These are phyloP conservation scores for Didymosphaeria variabile DNA, from an alignment of 2,329 filamentous ascomycete species.

Conservation along the genomic window DNA sequence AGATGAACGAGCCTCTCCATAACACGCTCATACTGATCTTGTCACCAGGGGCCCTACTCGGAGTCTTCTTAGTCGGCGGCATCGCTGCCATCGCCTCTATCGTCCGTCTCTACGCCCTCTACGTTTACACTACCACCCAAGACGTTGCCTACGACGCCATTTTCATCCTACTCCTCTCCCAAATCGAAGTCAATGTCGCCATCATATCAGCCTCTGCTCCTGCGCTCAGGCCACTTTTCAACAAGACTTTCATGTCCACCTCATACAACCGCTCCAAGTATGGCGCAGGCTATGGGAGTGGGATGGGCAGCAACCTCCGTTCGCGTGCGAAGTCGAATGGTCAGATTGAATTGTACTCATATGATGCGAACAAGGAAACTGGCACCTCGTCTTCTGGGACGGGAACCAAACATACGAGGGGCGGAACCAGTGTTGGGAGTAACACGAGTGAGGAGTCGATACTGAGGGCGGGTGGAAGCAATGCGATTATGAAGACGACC, in stretches of 20 bases:
- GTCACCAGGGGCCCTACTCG: slow-evolving; percentile 23
- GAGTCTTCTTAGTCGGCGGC: slow-evolving; percentile 31
- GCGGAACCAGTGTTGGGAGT: not conserved
- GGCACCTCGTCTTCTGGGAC: not conserved
- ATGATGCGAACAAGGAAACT: slow-evolving; percentile 1
- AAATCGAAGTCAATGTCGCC: slow-evolving; percentile 54
- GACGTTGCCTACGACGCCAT: slow-evolving; percentile 29
- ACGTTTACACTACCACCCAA: slow-evolving; percentile 26
- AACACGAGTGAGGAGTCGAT: slow-evolving; percentile 24
- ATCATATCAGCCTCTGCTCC: slow-evolving; percentile 53
- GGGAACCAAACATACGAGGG: slow-evolving; percentile 1
- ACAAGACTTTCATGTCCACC: slow-evolving; percentile 16
- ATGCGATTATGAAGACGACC: slow-evolving; percentile 24
- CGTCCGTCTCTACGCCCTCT: slow-evolving; percentile 29
- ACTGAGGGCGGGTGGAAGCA: not conserved
- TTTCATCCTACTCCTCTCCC: slow-evolving; percentile 49
- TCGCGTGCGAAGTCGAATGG: slow-evolving; percentile 15
- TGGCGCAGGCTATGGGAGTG: slow-evolving; percentile 5
- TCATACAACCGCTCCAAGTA: slow-evolving; percentile 13
- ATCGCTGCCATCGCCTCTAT: slow-evolving; percentile 32
- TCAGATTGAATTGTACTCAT: slow-evolving; percentile 21
- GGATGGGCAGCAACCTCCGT: not conserved
- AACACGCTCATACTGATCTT: not conserved
- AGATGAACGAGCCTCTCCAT: too few species aligned
- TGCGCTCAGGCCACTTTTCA: slow-evolving; percentile 49